Evolutionary conservation across 2,329 filamentous ascomycete genomes (phyloP), one percentile per base, ranked within the genome.

Genomic region (Trichoderma gracile): DNA sequence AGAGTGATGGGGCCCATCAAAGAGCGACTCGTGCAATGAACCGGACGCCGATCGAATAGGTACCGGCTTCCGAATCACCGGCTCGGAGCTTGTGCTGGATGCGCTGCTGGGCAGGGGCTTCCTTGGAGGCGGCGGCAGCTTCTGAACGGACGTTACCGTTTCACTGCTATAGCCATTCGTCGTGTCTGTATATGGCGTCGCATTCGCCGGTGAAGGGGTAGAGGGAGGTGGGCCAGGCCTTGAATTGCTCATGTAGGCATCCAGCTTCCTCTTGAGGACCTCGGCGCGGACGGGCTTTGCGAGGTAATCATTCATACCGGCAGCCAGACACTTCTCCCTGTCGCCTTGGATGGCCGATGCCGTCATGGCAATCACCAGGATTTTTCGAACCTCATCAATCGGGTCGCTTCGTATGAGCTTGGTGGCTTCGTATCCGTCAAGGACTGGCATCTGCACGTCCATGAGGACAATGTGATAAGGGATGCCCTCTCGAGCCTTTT

Each of bases 301-400:
- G 1, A 97, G 85, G 72, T 97, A 98, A 72, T 97, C 95, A 76
- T 97, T 97, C 94, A 98, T 98, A 50, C 94, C 94, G 1, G 92
- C 92, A 56, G 93, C 92, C n/a, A 97, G 80, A 70, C 94, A 97
- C 78, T 96, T 97, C 75, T 98, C 94, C 54, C 93, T 84, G 74
- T 98, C 94, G 19, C 94, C 94, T 74, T 95, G 91, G 67, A 98
- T 98, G 3, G 94, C 94, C 27, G 89, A 93, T 1, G 94, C 94
- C 1, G 94, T 98, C 94, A 98, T 97, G 62, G 94, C 94, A 70
- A 98, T 97, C 55, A 98, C 91, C n/a, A 97, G 81, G 1, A 96
- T 86, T 68, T 91, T 88, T 59, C 91, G 84, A 12, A 98, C 92
- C 8, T 85, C 84, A 42, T 92, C 89, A 65, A 92, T 85, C 0